Evolutionary conservation across 306 rosid species (phyloP), one percentile per base, ranked within the genome.

Genomic region (Rosa chinensis): DNA sequence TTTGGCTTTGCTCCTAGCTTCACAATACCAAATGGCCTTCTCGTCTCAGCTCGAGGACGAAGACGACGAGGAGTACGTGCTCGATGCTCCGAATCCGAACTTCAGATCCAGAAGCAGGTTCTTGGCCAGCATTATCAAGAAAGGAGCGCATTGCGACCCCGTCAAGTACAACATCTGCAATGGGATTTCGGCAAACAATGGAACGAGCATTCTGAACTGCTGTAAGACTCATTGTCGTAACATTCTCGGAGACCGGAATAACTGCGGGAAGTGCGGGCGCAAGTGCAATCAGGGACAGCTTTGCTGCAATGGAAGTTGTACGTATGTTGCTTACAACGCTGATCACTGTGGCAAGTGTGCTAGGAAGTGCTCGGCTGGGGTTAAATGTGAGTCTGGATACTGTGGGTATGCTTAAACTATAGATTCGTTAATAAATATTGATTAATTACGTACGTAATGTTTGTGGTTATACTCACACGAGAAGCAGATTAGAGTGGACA

Each of bases 211-310:
- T 25, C 91, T 91, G 18, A 66, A 80, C 66, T 91, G 97, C 79
- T 92, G 97, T 85, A 92, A 92, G 89, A 87, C 66, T 40, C 94
- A 89, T 63, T 92, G 92, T 28, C 80, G 94, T 0, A 85, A 92
- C 80, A 85, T 88, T 72, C 89, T 89, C 0, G 79, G 90, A 12
- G 94, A 92, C 74, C 70, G 72, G 85, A 89, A 92, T 83, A 88
- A 92, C 45, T 89, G 97, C 37, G 81, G 79, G 0, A 67, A 18
- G 28, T 92, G 97, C 75, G 91, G 87, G 1, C 40, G 75, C n/a
- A 88, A 88, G 82, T 92, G 97, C 86, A 28, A 28, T 28, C 32
- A 28, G 32, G 32, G 32, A 3, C 44, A 85, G 42, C 71, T 84
- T 28, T 92, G 97, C 62, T 92, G 97, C 61, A 23, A 56, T 53